Percentiles rank a stretch among this genome's conserved stretches.
Evolutionary conservation across 371 early-diverging fungal species (phyloP).

Genomic region (Apophysomyces elegans): DNA sequence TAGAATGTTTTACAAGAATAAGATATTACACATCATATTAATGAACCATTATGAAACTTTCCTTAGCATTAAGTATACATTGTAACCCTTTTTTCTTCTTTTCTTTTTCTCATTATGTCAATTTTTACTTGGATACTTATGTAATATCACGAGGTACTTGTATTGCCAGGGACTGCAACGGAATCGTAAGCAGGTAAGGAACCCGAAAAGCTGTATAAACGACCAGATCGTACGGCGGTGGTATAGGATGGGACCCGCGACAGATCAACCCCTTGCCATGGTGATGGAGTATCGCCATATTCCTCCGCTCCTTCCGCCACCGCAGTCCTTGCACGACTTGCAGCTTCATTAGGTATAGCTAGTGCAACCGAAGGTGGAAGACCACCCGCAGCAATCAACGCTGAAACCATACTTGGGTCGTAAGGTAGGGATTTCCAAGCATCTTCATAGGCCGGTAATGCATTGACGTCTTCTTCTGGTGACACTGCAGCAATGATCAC

Average conservation of each 20-base stretch:
- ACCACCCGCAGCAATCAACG: slow-evolving; percentile 36
- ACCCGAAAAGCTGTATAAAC: slow-evolving; percentile 43
- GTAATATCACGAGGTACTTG: background rate
- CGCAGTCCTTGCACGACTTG: slow-evolving; percentile 79
- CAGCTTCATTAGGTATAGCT: slow-evolving; percentile 84
- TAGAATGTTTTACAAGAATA: background rate
- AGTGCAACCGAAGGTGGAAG: slow-evolving; percentile 44
- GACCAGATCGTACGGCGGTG: slow-evolving; percentile 46
- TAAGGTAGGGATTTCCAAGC: slow-evolving; percentile 54
- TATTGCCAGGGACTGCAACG: slow-evolving; percentile 29
- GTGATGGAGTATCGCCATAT: slow-evolving; percentile 39
- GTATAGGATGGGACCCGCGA: slow-evolving; percentile 49
- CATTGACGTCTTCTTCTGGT: slow-evolving; percentile 43
- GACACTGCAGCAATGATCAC: slow-evolving; percentile 40
- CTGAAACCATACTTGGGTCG: slow-evolving; percentile 35
- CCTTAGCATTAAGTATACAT: background rate
- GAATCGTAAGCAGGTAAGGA: slow-evolving; percentile 51
- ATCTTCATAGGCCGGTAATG: slow-evolving; percentile 52
- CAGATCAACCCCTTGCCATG: slow-evolving; percentile 34
- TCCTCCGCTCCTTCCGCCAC: slow-evolving; percentile 70
- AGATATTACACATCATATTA: background rate
- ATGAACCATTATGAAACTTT: no score
- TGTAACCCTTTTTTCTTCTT: background rate
- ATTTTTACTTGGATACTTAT: background rate
- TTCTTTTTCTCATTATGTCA: background rate